Evolutionary conservation across 495 filamentous ascomycete species (phyloP).

Genomic region (Hyphodiscus hymeniophilus): DNA sequence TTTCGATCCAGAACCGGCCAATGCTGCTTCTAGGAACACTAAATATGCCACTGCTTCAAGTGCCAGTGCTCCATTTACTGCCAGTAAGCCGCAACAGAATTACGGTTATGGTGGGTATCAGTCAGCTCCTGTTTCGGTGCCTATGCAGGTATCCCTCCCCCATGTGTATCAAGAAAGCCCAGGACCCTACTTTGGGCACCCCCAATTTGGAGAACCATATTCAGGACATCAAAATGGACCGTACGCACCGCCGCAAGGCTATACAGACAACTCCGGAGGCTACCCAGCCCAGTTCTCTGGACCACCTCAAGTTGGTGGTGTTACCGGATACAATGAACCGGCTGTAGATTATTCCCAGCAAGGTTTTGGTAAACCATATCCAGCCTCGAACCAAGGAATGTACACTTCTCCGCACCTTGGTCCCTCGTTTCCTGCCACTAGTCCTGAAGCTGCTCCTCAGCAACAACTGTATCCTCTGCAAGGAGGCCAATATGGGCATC

Average conservation of each 20-base stretch:
- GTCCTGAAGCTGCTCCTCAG: slow-evolving; percentile 17
- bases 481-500: slow-evolving; percentile 13
- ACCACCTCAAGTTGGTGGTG: slow-evolving; percentile 6
- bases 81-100: slow-evolving; percentile 12
- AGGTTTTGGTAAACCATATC: slow-evolving; percentile 26
- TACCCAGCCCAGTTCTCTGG: slow-evolving; percentile 18
- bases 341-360: slow-evolving; percentile 24
- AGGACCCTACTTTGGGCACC: slow-evolving; percentile 30
- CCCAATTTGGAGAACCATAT: slow-evolving; percentile 30
- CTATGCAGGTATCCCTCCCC: slow-evolving; percentile 15
- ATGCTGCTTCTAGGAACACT: background rate
- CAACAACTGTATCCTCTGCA: slow-evolving; percentile 19
- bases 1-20: slow-evolving; percentile 48
- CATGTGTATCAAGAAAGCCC: slow-evolving; percentile 30
- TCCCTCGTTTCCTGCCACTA: slow-evolving; percentile 18
- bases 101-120: slow-evolving; percentile 32
- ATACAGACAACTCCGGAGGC: slow-evolving; percentile 12
- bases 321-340: slow-evolving; percentile 14
- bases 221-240: slow-evolving; percentile 26
- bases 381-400: slow-evolving; percentile 18
- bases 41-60: slow-evolving; percentile 17
- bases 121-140: slow-evolving; percentile 16
- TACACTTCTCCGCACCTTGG: slow-evolving; percentile 17
- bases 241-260: slow-evolving; percentile 26
- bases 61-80: slow-evolving; percentile 12